phyloP scores from a whole-genome alignment of 257 asterid genomes.

The Schizonepeta tenuifolia region DNA sequence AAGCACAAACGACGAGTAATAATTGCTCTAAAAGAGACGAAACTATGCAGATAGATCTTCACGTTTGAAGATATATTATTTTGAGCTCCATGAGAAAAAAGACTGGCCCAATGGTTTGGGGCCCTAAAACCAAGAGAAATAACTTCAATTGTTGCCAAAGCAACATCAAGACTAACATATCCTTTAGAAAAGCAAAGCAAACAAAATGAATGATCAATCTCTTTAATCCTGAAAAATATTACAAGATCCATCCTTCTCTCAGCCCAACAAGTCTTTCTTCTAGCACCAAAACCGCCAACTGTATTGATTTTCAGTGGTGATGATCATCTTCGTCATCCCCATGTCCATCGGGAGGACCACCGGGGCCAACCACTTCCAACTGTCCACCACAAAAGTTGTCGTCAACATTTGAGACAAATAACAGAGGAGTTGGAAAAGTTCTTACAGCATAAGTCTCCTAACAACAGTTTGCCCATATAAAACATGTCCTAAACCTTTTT shows the following conservation, averaged over 20 bases:
- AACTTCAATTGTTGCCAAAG: constrained; percentile 44
- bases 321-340: constrained; percentile 53
- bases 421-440: no score
- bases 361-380: constrained; percentile 94
- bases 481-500: neutral
- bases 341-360: constrained; percentile 84
- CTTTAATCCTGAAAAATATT: constrained; percentile 56
- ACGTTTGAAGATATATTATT: constrained; percentile 48
- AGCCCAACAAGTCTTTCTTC: constrained; percentile 45
- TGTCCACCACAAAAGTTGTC: constrained; percentile 33
- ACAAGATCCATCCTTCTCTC: constrained; percentile 42
- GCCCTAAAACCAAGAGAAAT: constrained; percentile 39
- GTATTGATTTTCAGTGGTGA: constrained; percentile 49
- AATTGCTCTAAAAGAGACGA: neutral
- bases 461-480: neutral
- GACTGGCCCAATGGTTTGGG: constrained; percentile 32
- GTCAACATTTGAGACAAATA: neutral
- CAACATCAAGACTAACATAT: constrained; percentile 46
- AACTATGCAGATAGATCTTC: constrained; percentile 14
- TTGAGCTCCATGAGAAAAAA: constrained; percentile 37
- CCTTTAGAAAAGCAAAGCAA: constrained; percentile 37
- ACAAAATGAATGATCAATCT: constrained; percentile 41
- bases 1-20: no score
- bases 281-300: constrained; percentile 44
- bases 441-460: no score